Evolutionary conservation across 352 stramenopile species (phyloP), one percentile per base, ranked within the genome.

Genomic region (Phytophthora sp.): DNA sequence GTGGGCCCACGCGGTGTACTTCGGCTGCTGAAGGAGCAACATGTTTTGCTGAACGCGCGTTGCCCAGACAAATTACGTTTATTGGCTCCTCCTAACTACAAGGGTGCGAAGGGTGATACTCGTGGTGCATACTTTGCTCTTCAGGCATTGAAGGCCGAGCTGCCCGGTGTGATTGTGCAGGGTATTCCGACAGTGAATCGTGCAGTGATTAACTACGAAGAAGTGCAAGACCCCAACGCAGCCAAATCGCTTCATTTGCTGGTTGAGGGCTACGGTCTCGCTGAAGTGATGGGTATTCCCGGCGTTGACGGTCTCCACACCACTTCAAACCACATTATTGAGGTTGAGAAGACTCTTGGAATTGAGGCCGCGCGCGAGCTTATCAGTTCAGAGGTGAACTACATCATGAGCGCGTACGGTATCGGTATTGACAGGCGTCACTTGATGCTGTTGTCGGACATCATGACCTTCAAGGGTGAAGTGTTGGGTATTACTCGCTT

Each of bases 401-500:
- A 99, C 76, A 99, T 99, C 79, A 99, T 99, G 96, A 97, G 84
- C 63, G 95, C 89, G 5, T 99, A 99, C 78, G 98, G 98, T 56
- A 99, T 99, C 53, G 93, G 92, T 49, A 99, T 99, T 61, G 98
- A 99, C 66, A 87, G 85, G 53, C 92, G 98, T n/a, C 98, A 99
- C 80, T 83, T 99, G 68, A 97, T 99, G 79, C 81, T 99, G 37
- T 75, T 99, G 37, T 98, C 97, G 32, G 98, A 99, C 81, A 98
- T 99, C 42, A 99, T 99, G 98, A 99, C 98, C 38, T 99, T 99
- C 73, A 99, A 99, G 77, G 88, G 89, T 34, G 88, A 97, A 43
- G 87, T 93, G 41, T 52, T 96, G 31, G 89, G 81, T 55, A 97
- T 95, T 64, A 96, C 82, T 72, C 97, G 97, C 18, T 99, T 99